Evolutionary conservation across 768 basidiomycete species (phyloP), one percentile per base, ranked within the genome.

Genomic region (Trametes cubensis): DNA sequence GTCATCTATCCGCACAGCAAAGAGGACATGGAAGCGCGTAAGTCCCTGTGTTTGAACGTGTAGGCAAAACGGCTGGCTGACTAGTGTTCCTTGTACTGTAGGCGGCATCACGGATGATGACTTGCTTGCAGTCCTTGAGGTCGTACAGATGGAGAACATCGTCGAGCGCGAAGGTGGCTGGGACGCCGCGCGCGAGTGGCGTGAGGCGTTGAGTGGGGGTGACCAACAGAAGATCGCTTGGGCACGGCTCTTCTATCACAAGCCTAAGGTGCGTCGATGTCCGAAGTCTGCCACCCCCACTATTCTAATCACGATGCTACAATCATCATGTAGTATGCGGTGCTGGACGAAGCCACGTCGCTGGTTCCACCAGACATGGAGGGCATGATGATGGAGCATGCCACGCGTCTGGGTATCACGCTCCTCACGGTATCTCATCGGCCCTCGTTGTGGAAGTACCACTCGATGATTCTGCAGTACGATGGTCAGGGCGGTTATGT

Each of bases 191-290:
- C 83, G 88, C 50, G 96, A 98, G 70, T 98, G 96, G 96, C 84
- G 93, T 64, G 95, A 97, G 72, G 85, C 91, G 2, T 76, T 98
- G 38, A 94, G 92, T 70, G 95, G 96, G 1, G 95, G 95, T 20
- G 96, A 97, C 74, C 94, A 98, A 74, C 95, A 98, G 76, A 88
- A 95, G 77, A 90, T 98, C 60, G 96, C 96, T 0, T 98, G 96
- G 94, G 96, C 94, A 14, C 79, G 96, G 67, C 74, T 99, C 67
- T 99, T 98, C 72, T 99, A 99, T 73, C 96, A 98, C 71, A 79
- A 83, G 60, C 96, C 96, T 10, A 95, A 94, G 83, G 94, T 87
- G 64, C 66, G 80, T 49, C 71, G 4, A 66, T 20, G 10, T 11
- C 34, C 34, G 10, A 34, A 34, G 10, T 10, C 10, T 54, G 18